Conservation (phyloP, 192 early-diverging fungal species). For the Neocallimastix lanati region DNA sequence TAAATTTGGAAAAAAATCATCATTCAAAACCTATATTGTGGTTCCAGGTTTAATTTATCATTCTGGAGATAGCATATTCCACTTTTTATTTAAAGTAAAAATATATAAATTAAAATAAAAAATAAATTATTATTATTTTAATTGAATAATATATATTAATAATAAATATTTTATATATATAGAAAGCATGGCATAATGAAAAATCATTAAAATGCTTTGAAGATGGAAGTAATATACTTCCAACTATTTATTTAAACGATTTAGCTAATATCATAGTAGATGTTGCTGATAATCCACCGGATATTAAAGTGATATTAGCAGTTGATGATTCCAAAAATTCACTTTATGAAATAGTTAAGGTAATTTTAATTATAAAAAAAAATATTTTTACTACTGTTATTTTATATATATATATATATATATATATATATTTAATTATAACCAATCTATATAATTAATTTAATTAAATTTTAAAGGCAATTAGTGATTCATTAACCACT, state of each 20-base stretch:
- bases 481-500: constrained; percentile 24
- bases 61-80: constrained; percentile 32
- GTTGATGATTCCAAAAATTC: constrained; percentile 36
- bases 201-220: constrained; percentile 26
- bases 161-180: no score
- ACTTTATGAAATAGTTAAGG: constrained; percentile 31
- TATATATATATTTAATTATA: no score
- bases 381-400: no score
- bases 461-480: constrained; percentile 16
- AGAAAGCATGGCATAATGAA: constrained; percentile 39
- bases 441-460: no score
- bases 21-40: constrained; percentile 29
- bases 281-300: constrained; percentile 28
- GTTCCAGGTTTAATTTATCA: constrained; percentile 34
- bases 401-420: no score
- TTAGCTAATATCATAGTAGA: constrained; percentile 31
- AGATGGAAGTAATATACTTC: constrained; percentile 29
- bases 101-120: not conserved
- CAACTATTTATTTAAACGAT: constrained; percentile 38
- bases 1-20: constrained; percentile 31
- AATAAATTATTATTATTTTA: no score
- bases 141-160: no score
- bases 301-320: constrained; percentile 28
- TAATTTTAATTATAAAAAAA: no score
- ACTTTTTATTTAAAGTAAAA: constrained; percentile 29